Base-by-base conservation (phyloP, 2,329 filamentous ascomycete species). In the Gaeumannomyces tritici region DNA sequence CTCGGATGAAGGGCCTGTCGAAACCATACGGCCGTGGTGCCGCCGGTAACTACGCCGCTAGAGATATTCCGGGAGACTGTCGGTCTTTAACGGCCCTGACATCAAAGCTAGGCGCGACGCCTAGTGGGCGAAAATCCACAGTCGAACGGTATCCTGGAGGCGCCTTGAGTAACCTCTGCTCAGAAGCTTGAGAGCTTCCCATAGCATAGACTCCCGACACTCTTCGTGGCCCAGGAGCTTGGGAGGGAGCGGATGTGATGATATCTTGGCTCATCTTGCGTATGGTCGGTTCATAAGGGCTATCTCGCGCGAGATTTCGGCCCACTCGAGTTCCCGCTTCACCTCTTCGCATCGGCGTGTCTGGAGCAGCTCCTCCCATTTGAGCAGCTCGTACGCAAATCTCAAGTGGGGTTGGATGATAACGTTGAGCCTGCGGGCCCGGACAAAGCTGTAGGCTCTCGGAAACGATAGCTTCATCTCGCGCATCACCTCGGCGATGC, bases 401-500 rank as follows among this genome's bases (percentile, higher is more conserved):
- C 91, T 85, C 62, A 99, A 81, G 77, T 99, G 93, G 15, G 95
- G 95, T 73, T 99, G 95, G 66, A 99, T 98, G 66, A 99, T 99
- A 61, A 99, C 95, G 71, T 99, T 99, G 59, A 99, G 80, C 64
- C 95, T 83, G 61, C 95, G 85, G 26, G 95, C 95, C 35, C 95
- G 88, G 51, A 99, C 95, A 73, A 93, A 98, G 74, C 95, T 98
- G 75, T 99, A 99, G 64, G 95, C 95, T 62, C 90, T 84, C 15
- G 95, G 92, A 69, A 98, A 93, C 0, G 91, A 95, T 66, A 97
- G 77, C 27, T 85, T 81, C 68, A 91, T 75, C 29, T 88, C 81
- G 47, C 88, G 87, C 95, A 99, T 99, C 47, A 98, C 91, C 74
- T 98, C 93, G n/a, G 95, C 95, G 70, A 99, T 99, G 73, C 95